phyloP scores from a whole-genome alignment of 108 stramenopile species.

The Nitzschia sp. region DNA sequence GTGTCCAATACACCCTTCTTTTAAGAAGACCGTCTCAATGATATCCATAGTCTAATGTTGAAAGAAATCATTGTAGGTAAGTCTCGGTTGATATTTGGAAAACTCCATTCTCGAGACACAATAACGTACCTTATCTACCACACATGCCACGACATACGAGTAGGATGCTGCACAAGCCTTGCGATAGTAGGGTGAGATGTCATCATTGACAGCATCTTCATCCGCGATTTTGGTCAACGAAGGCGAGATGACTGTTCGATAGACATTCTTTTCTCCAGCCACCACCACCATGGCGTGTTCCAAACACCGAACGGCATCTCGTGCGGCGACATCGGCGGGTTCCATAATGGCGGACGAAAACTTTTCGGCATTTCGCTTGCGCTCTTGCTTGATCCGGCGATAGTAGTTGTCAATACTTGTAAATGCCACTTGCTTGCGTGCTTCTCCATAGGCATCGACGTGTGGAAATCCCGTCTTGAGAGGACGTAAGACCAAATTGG shows the following conservation, averaged over 20 bases:
- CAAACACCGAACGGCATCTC: constrained; percentile 85
- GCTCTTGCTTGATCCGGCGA: constrained; percentile 59
- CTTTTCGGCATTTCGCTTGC: constrained; percentile 64
- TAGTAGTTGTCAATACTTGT: constrained; percentile 71
- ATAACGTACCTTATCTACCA: constrained; percentile 59
- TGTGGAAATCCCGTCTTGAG: constrained; percentile 79
- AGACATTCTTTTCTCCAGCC: constrained; percentile 67
- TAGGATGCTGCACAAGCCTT: constrained; percentile 70
- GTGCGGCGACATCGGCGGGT: constrained; percentile 71
- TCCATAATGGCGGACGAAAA: constrained; percentile 32
- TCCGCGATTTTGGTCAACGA: constrained; percentile 43
- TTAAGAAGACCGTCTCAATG: constrained; percentile 83
- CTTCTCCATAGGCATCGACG: constrained; percentile 84
- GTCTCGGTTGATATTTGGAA: no score
- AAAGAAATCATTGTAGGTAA: no score
- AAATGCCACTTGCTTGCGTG: constrained; percentile 69
- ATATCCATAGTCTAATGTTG: constrained; percentile 72
- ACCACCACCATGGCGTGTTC: constrained; percentile 89
- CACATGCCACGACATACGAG: constrained; percentile 64
- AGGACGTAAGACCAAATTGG: constrained; percentile 43
- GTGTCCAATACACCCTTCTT: constrained; percentile 71
- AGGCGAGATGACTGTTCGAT: constrained; percentile 74
- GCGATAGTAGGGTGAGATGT: constrained; percentile 59
- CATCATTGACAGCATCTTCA: constrained; percentile 54
- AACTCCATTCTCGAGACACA: background rate